Evolutionary conservation across 2,329 filamentous ascomycete genomes (phyloP), one percentile per base, ranked within the genome.

Genomic region (Sarocladium brachiariae): DNA sequence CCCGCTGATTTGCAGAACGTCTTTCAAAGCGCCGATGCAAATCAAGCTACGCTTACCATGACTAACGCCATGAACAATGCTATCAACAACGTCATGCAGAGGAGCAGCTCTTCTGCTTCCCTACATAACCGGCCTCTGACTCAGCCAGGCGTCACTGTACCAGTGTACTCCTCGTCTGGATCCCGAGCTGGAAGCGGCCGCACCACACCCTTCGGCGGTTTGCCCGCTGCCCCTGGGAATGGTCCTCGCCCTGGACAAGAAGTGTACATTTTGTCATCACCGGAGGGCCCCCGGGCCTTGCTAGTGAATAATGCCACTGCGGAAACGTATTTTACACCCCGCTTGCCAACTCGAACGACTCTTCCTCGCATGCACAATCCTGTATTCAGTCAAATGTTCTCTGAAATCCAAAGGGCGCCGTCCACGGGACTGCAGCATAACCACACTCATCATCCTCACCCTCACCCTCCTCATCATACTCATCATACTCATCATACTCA

Each of bases 181-280:
- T 71, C 71, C n/a, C 62, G 69, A 43, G 60, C 66, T 49, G 67
- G 63, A 18, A 78, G 73, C 55, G 70, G 74, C 41, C 65, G 72
- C 41, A 73, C 66, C 25, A 78, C 74, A 6, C 75, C 76, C 2
- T 35, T 37, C 14, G n/a, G 33, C 27, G 43, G 43, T 21, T 55
- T 49, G 50, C 53, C 53, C 49, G 54, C 55, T 54, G 41, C 13
- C 39, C 52, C 43, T 33, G 56, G 55, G 14, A 39, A 53, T 21
- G 51, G 59, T 13, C 45, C 62, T 16, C 60, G 61, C 27, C 65
- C 66, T 21, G 63, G 61, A 2, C 68, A 74, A 0, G 75, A 80
- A 52, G 77, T 83, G 2, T 84, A 83, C 56, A 75, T 85, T 21
- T 61, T 85, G 6, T 78, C 74, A 14, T 84, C 81, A 0, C 80